Evolutionary conservation across 2,329 filamentous ascomycete species (phyloP).

Genomic region (Chrysosphaeria jannelii): DNA sequence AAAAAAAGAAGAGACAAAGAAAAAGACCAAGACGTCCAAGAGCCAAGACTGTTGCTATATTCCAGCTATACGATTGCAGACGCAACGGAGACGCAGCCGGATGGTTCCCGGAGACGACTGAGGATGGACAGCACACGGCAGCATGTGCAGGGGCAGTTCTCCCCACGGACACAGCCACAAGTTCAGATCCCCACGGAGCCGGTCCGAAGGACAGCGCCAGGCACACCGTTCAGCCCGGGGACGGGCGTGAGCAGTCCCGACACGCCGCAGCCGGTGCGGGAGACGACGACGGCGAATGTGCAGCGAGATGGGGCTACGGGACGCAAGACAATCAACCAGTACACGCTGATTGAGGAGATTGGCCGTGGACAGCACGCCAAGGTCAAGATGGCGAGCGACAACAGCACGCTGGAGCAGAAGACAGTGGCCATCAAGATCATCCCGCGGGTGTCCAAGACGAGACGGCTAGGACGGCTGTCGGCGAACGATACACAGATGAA

Average conservation of each 20-base stretch:
- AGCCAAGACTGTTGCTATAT: not conserved
- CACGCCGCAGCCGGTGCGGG: too few species aligned
- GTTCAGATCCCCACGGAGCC: too few species aligned
- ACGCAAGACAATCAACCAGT: slow-evolving; percentile 90
- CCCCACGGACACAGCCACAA: too few species aligned
- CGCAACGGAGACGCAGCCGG: too few species aligned
- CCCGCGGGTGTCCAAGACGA: slow-evolving; percentile 75
- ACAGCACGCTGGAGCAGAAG: slow-evolving; percentile 39
- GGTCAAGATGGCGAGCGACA: slow-evolving; percentile 62
- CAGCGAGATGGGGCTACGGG: slow-evolving; percentile 72
- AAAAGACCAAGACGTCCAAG: not conserved
- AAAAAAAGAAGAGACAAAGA: not conserved
- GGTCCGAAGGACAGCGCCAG: too few species aligned
- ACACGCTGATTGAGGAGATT: slow-evolving; percentile 88
- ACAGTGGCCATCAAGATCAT: slow-evolving; percentile 97
- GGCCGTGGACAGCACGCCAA: slow-evolving; percentile 91
- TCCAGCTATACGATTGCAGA: too few species aligned
- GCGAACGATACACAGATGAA: slow-evolving; percentile 38
- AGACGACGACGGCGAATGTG: slow-evolving; percentile 71
- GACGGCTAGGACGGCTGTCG: slow-evolving; percentile 60
- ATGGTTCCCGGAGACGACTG: too few species aligned
- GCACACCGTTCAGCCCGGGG: too few species aligned
- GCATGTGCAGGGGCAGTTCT: too few species aligned
- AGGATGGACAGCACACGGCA: too few species aligned
- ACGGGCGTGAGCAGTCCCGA: too few species aligned